Percentiles rank a stretch among this genome's conserved stretches.
Evolutionary conservation across 2,329 filamentous ascomycete species (phyloP).

Genomic region (Diaporthe helianthi): DNA sequence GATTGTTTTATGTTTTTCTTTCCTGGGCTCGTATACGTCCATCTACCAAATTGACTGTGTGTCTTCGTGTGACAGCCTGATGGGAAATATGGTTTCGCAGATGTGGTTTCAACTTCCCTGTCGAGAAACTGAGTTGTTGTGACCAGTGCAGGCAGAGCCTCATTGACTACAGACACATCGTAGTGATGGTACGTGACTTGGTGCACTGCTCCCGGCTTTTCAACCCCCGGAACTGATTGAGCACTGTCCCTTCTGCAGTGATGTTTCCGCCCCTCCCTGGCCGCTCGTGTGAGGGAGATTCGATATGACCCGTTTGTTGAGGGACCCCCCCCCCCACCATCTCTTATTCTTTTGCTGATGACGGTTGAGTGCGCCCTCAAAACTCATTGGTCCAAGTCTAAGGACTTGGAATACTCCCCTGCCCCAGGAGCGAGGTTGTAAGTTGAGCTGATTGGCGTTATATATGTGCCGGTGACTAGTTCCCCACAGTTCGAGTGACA

Average conservation of each 20-base stretch:
- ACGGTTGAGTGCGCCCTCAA: neutral
- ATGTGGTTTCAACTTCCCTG: neutral
- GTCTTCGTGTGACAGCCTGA: neutral
- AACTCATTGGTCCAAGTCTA: neutral
- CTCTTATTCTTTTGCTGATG: neutral
- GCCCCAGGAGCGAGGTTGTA: neutral
- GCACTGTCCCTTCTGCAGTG: neutral
- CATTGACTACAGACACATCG: neutral
- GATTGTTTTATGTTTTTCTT: neutral
- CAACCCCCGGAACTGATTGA: neutral
- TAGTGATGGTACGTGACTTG: neutral
- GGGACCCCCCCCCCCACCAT: too few species aligned
- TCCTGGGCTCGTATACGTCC: neutral
- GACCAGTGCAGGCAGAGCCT: neutral
- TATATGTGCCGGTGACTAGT: neutral
- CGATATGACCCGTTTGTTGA: too few species aligned
- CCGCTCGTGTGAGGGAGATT: neutral
- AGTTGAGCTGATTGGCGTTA: neutral
- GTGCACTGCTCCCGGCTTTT: neutral
- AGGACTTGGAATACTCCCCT: neutral
- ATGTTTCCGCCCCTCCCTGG: neutral
- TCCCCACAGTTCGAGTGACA: too few species aligned
- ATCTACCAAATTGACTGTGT: neutral
- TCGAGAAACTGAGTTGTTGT: neutral
- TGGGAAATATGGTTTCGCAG: too few species aligned